Evolutionary conservation across 2,329 filamentous ascomycete species (phyloP).

Genomic region (Orbilia ellipsospora): DNA sequence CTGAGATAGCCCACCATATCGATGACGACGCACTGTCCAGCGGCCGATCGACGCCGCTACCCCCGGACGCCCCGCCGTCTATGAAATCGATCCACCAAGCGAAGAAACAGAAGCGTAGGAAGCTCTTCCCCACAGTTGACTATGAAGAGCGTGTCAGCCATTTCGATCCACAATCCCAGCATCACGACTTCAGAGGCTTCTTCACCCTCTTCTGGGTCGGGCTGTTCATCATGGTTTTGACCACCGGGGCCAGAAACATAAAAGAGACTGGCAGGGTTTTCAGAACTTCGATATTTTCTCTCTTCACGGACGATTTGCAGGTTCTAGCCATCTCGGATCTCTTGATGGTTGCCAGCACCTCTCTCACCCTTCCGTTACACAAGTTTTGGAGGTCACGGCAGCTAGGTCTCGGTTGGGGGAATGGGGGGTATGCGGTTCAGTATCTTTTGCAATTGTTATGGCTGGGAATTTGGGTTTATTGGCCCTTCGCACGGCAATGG

Average conservation of each 20-base stretch:
- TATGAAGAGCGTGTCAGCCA: constrained; percentile 92
- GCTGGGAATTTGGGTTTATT: constrained; percentile 83
- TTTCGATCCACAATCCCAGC: constrained; percentile 91
- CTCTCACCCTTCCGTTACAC: constrained; percentile 78
- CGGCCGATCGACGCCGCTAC: constrained; percentile 77
- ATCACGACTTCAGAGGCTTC: constrained; percentile 95
- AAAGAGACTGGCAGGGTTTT: constrained; percentile 92
- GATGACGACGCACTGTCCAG: constrained; percentile 48
- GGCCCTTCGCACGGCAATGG: constrained; percentile 88
- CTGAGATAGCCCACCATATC: constrained; percentile 28
- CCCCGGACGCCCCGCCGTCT: constrained; percentile 92
- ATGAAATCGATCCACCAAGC: constrained; percentile 85
- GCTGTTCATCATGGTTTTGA: constrained; percentile 95
- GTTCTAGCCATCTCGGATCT: constrained; percentile 85
- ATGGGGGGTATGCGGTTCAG: constrained; percentile 82
- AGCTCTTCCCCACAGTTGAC: constrained; percentile 92
- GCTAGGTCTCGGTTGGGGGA: constrained; percentile 75
- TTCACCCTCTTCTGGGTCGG: constrained; percentile 99
- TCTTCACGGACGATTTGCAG: constrained; percentile 89
- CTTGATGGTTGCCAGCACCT: constrained; percentile 82
- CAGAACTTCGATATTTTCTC: constrained; percentile 83
- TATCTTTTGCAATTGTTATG: constrained; percentile 82
- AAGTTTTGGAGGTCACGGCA: constrained; percentile 68
- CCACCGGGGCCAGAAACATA: constrained; percentile 89
- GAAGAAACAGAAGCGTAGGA: constrained; percentile 82